Evolutionary conservation across 2,329 filamentous ascomycete genomes (phyloP).

Genomic region (Aureobasidium sp.): DNA sequence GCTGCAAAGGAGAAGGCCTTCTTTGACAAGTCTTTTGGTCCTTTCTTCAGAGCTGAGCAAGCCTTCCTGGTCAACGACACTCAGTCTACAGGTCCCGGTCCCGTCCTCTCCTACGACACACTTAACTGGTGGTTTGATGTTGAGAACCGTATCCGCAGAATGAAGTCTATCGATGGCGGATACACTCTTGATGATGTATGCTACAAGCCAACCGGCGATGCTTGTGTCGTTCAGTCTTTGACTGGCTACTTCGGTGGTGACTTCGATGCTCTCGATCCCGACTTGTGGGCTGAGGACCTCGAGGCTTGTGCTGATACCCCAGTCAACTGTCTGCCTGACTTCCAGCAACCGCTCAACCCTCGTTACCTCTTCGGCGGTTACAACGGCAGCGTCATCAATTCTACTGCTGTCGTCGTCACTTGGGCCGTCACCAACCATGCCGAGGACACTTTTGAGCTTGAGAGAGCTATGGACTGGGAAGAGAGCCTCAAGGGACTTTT

Average conservation of each 20-base stretch:
- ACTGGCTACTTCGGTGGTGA: slow-evolving; percentile 75
- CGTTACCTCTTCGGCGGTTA: slow-evolving; percentile 81
- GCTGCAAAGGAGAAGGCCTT: slow-evolving; percentile 90
- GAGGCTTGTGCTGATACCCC: slow-evolving; percentile 68
- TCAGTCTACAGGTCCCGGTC: slow-evolving; percentile 51
- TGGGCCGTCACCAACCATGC: slow-evolving; percentile 89
- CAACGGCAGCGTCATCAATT: slow-evolving; percentile 56
- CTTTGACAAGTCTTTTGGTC: slow-evolving; percentile 88
- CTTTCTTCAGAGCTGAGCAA: slow-evolving; percentile 92
- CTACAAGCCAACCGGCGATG: slow-evolving; percentile 83
- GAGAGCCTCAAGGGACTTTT: slow-evolving; percentile 65
- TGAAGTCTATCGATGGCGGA: slow-evolving; percentile 61
- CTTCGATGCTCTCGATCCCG: slow-evolving; percentile 50
- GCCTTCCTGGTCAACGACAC: slow-evolving; percentile 90
- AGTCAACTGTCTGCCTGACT: slow-evolving; percentile 76
- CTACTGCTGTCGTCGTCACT: slow-evolving; percentile 74
- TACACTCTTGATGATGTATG: slow-evolving; percentile 75
- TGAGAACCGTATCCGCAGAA: slow-evolving; percentile 63
- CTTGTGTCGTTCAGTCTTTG: slow-evolving; percentile 89
- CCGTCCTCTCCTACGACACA: slow-evolving; percentile 81
- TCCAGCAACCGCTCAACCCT: slow-evolving; percentile 79
- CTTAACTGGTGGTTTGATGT: slow-evolving; percentile 90
- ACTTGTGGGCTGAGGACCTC: slow-evolving; percentile 64
- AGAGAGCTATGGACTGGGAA: slow-evolving; percentile 83
- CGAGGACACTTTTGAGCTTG: slow-evolving; percentile 62